Evolutionary conservation across 306 rosid genomes (phyloP), one percentile per base, ranked within the genome.

Genomic region (Quercus bicolor): DNA sequence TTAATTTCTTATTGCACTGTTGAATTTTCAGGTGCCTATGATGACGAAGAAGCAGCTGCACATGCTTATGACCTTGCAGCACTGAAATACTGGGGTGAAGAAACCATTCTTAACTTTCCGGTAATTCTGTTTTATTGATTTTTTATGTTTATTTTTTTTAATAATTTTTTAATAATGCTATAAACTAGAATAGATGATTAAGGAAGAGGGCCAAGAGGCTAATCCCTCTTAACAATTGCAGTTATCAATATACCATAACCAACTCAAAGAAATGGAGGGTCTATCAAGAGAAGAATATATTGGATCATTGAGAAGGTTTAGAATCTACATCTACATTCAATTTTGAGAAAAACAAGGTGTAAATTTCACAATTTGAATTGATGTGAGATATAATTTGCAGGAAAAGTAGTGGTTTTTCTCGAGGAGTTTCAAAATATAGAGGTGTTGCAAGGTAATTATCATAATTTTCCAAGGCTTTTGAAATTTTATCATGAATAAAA

Each of bases 1-100:
- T 48, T 40, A 40, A 40, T 40, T 48, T 48, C 53, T 48, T 13
- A 48, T 48, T 11, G 53, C 53, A 48, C 16, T 48, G 53, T 59
- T 1, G 11, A 59, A n/a, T 91, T 59, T 59, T 70, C 81, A 94
- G 98, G 98, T 12, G 98, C 97, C 16, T 94, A 94, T 84, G 97
- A 91, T 70, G 91, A 91, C 77, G 98, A 94, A 85, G 97, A 89
- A 76, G 91, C 95, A 3, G 98, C 97, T 37, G 98, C 97, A 87
- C 98, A 85, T 89, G 97, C 98, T 62, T 94, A 94, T 90, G 98
- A 94, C 83, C 88, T 92, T 88, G 98, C 98, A 65, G 98, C 98
- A 86, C 89, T 94, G 86, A 94, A 94, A 88, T 94, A 91, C 61
- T 92, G 98, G 98, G 98, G 98, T 78, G 92, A 83, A 69, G 88